Conservation (phyloP, 2,329 filamentous ascomycete genomes). For the Thielaviopsis euricoi region DNA sequence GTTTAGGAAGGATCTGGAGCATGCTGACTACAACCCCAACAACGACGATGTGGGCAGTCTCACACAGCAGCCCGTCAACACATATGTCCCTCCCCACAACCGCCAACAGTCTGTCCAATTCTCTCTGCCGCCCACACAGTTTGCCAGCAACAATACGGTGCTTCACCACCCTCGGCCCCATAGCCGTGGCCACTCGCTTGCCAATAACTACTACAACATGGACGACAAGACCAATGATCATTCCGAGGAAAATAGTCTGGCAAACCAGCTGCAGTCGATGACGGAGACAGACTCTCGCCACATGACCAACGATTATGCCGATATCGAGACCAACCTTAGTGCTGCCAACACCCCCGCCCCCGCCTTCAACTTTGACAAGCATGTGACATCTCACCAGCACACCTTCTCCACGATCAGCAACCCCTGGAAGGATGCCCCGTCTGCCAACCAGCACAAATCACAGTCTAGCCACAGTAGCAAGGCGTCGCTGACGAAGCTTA, state of each 20-base stretch:
- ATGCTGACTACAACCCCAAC: slow-evolving; percentile 59
- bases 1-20: slow-evolving; percentile 61
- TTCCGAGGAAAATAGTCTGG: slow-evolving; percentile 22
- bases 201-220: slow-evolving; percentile 46
- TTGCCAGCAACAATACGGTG: slow-evolving; percentile 34
- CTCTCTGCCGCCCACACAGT: slow-evolving; percentile 26
- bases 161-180: slow-evolving; percentile 61
- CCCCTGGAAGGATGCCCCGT: slow-evolving; percentile 41
- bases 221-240: slow-evolving; percentile 29
- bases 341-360: slow-evolving; percentile 53
- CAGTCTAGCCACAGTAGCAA: slow-evolving; percentile 48
- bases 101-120: slow-evolving; percentile 32
- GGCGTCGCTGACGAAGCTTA: slow-evolving; percentile 61
- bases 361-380: slow-evolving; percentile 29
- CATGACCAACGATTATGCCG: slow-evolving; percentile 36
- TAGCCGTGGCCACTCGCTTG: slow-evolving; percentile 54
- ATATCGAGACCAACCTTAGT: slow-evolving; percentile 53
- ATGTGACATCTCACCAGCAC: slow-evolving; percentile 33
- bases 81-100: slow-evolving; percentile 20
- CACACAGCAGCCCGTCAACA: slow-evolving; percentile 10
- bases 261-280: slow-evolving; percentile 23
- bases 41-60: slow-evolving; percentile 22
- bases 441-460: slow-evolving; percentile 21
- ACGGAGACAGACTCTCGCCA: slow-evolving; percentile 25
- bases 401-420: slow-evolving; percentile 41